phyloP scores from a whole-genome alignment of 257 asterid genomes.

The Salvia rosmarinus region DNA sequence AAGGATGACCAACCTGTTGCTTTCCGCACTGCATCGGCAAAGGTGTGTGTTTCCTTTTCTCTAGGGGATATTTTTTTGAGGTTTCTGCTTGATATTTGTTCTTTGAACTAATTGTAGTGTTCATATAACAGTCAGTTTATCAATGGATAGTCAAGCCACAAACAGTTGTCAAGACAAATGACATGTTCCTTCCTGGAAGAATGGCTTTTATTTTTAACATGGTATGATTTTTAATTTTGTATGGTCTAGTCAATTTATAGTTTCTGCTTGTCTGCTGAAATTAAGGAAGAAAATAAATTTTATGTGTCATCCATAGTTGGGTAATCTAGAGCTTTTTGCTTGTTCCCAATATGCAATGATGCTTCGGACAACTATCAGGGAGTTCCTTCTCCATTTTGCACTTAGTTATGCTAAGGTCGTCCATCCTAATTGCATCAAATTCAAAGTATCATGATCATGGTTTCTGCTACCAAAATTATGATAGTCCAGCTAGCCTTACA shows the following conservation, averaged over 20 bases:
- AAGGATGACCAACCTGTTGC: conserved; percentile 75
- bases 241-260: conserved; percentile 12
- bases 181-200: conserved; percentile 99
- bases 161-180: conserved; percentile 80
- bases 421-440: conserved; percentile 18
- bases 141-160: conserved; percentile 97
- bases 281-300: neutral
- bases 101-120: conserved; percentile 27
- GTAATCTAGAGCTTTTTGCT: conserved; percentile 4
- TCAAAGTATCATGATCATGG: conserved; percentile 8
- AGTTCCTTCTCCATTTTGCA: conserved; percentile 7
- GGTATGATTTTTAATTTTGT: conserved; percentile 49
- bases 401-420: conserved; percentile 11
- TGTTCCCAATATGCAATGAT: neutral
- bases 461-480: conserved; percentile 3
- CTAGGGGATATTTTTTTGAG: neutral
- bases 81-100: conserved; percentile 31
- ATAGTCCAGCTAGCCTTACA: conserved; percentile 7
- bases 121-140: conserved; percentile 72
- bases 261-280: neutral
- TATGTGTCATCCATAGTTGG: neutral
- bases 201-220: conserved; percentile 88
- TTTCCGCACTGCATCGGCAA: conserved; percentile 89
- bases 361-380: conserved; percentile 1
- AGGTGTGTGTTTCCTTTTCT: conserved; percentile 49